A percentile compares a stretch with the other conserved stretches of the same genome.
Evolutionary conservation across 768 basidiomycete species (phyloP).

Genomic region (Termitomyces bulborhizus): DNA sequence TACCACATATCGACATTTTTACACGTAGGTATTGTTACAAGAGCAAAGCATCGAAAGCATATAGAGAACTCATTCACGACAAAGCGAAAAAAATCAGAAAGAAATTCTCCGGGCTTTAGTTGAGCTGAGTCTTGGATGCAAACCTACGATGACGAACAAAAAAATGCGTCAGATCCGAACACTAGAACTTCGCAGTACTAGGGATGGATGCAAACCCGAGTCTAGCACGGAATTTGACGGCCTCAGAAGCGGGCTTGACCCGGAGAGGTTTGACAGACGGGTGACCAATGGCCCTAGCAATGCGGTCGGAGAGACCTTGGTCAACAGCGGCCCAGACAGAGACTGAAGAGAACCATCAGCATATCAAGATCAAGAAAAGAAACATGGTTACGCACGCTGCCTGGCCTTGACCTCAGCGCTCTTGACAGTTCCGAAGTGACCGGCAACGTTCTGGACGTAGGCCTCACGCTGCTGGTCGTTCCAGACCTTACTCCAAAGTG

Average conservation of each 20-base stretch:
- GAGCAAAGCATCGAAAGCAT: slow-evolving; percentile 1
- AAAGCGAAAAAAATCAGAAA: not conserved
- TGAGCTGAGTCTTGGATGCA: slow-evolving; percentile 4
- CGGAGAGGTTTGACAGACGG: slow-evolving; percentile 51
- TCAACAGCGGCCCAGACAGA: slow-evolving; percentile 78
- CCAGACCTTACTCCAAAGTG: slow-evolving; percentile 64
- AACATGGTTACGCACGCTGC: slow-evolving; percentile 48
- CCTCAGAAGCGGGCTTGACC: slow-evolving; percentile 55
- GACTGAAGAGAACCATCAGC: slow-evolving; percentile 32
- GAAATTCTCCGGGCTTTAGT: slow-evolving; percentile 1
- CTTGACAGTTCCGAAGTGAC: slow-evolving; percentile 58
- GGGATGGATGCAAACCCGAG: slow-evolving; percentile 23
- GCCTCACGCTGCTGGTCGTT: slow-evolving; percentile 52
- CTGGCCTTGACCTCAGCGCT: slow-evolving; percentile 50
- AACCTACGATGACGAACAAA: slow-evolving; percentile 8
- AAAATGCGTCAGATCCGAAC: slow-evolving; percentile 5
- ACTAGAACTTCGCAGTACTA: slow-evolving; percentile 9
- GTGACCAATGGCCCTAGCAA: slow-evolving; percentile 70
- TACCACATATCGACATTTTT: not conserved
- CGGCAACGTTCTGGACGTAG: slow-evolving; percentile 62
- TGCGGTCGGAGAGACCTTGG: slow-evolving; percentile 65
- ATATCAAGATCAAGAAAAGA: not conserved
- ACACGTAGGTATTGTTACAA: slow-evolving; percentile 1
- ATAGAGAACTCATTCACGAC: not conserved
- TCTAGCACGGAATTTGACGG: slow-evolving; percentile 43